Evolutionary conservation across 1,284 basidiomycete genomes (phyloP), one percentile per base, ranked within the genome.

Genomic region (Termitomyces sp.): DNA sequence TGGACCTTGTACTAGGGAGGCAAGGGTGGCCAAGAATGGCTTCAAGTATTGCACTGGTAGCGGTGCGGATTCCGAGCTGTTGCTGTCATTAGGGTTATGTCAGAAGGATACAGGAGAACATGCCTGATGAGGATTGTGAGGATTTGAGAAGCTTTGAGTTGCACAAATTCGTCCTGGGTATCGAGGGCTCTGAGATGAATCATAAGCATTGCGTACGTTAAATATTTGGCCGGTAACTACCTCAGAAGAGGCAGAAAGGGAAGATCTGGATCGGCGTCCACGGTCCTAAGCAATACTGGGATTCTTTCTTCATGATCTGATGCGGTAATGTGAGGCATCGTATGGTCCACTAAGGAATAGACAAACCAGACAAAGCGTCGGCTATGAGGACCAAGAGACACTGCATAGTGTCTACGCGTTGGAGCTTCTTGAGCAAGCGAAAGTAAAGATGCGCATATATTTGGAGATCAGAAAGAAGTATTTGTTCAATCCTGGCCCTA

Each of bases 381-480:
- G 87, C 89, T 62, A 98, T 90, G 60, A 94, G 81, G 42, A 96
- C 91, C 24, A 99, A 81, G 52, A 98, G 88, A 65, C 84, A 93
- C 70, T 97, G 94, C 72, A 98, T 90, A 4, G 94, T 96, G 70
- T 99, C 96, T 46, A 92, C 86, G 62, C 94, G 77, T 71, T 90
- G 89, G 26, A 98, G 82, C 72, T 97, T 98, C 78, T 93, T 91
- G 66, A 99, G 82, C 21, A 99, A 80, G 58, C 87, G 84, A 43
- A 98, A 85, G 71, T 95, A 98, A 33, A 99, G 79, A n/a, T 83
- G 77, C 10, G 92, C 91, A 68, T 97, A 98, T 59, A 83, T 78
- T 58, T 80, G 80, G 44, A 90, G 90, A 68, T 95, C 90, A 0
- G 87, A 88, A 5, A 90, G 76, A 52, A 92, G 79, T 13, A 91